These are phyloP conservation scores for Flaveria trinervia DNA, from an alignment of 129 eudicot genomes.

Conservation along the genomic window DNA sequence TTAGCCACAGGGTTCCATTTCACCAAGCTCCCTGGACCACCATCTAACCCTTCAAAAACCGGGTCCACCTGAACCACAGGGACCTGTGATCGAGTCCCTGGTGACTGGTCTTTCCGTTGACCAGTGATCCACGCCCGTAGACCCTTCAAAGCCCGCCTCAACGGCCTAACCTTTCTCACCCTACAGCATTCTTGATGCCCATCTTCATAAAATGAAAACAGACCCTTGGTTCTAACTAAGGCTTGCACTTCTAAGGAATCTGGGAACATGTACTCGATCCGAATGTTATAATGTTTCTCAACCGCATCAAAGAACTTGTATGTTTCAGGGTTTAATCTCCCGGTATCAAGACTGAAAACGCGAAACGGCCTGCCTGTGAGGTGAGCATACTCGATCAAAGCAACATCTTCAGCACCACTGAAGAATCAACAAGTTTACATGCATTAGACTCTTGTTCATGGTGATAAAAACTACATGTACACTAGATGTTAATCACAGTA, in stretches of 20 bases:
- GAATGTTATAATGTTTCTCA: slow-evolving; percentile 78
- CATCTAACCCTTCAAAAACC: slow-evolving; percentile 83
- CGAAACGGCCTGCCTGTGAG: slow-evolving; percentile 89
- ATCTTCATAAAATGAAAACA: slow-evolving; percentile 91
- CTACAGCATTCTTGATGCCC: slow-evolving; percentile 99
- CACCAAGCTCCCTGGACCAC: slow-evolving; percentile 89
- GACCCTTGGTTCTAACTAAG: slow-evolving; percentile 81
- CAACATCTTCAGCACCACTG: slow-evolving; percentile 99
- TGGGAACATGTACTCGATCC: slow-evolving; percentile 95
- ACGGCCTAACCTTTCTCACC: slow-evolving; percentile 90
- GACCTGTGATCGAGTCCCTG: slow-evolving; percentile 89
- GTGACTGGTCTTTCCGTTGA: slow-evolving; percentile 98
- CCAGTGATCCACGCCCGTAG: slow-evolving; percentile 98
- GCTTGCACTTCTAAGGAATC: slow-evolving; percentile 91
- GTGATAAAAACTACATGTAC: slow-evolving; percentile 6
- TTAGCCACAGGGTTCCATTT: slow-evolving; percentile 98
- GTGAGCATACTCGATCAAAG: slow-evolving; percentile 91
- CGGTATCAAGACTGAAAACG: slow-evolving; percentile 94
- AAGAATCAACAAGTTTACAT: not conserved
- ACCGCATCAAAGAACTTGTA: slow-evolving; percentile 75
- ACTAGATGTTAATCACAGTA: not conserved
- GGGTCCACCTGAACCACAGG: slow-evolving; percentile 97
- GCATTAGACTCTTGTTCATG: slow-evolving; percentile 4
- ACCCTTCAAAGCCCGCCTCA: slow-evolving; percentile 87
- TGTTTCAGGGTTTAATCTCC: slow-evolving; percentile 86